Conservation (phyloP, 352 stramenopile genomes). For the Phytopythium sindhum region DNA sequence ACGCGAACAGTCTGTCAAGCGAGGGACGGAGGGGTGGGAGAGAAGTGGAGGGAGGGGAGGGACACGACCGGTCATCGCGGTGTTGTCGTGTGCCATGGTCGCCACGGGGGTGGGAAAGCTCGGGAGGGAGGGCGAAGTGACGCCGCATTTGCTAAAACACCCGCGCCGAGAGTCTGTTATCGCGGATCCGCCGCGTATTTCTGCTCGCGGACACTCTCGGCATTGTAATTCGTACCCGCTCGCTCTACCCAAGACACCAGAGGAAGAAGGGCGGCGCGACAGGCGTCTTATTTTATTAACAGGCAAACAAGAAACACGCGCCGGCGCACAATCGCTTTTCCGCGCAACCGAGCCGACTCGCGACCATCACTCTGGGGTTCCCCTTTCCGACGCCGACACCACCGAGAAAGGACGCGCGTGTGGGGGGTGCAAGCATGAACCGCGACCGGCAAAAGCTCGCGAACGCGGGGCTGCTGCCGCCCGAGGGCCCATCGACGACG, state of each 20-base stretch:
- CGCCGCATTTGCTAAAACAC: conserved; percentile 3
- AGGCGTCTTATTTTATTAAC: too few relatives aligned
- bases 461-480: conserved; percentile 21
- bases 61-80: background rate
- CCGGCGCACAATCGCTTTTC: conserved; percentile 4
- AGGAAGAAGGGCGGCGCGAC: background rate
- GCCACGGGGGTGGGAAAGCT: background rate
- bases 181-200: conserved; percentile 4
- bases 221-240: too few relatives aligned
- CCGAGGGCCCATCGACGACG: conserved; percentile 15
- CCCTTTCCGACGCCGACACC: background rate
- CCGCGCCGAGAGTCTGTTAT: background rate
- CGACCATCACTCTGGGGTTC: background rate
- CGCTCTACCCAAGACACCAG: background rate
- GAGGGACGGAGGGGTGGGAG: background rate
- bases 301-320: background rate
- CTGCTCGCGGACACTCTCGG: background rate
- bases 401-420: background rate
- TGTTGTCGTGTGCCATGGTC: background rate
- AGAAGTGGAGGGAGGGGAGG: conserved; percentile 2
- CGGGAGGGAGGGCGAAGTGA: too few relatives aligned
- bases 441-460: conserved; percentile 42
- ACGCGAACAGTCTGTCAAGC: background rate
- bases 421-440: conserved; percentile 14
- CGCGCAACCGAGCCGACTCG: background rate